Base-by-base conservation (phyloP, 441 rosid genomes). In the Arabidopsis lyrata region DNA sequence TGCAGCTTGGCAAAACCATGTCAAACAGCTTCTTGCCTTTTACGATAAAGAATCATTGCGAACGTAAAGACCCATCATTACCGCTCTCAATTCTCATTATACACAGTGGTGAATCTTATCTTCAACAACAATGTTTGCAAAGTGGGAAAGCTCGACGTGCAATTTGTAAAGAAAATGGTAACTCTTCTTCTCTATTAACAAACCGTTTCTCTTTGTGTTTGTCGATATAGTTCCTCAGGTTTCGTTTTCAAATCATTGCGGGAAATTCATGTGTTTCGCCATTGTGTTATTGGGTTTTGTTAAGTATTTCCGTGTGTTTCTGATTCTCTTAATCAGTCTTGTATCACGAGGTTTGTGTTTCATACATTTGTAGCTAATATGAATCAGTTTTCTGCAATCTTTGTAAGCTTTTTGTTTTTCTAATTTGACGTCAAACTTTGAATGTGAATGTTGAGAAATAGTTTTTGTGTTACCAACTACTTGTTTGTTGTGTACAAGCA, bases 1-100 rank as follows among this genome's bases (percentile, higher is more conserved):
- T 59, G 90, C 86, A 66, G 86, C 92, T 54, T 90, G 98, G 98
- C 92, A 84, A 72, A 87, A 90, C 80, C 98, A 91, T 55, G 95
- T 94, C 67, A 94, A 94, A 81, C 93, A 91, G 75, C 92, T 90
- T 72, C 92, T 94, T 41, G 87, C 96, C 63, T 91, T 84, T 77
- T 91, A 87, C 44, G 96, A 93, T 39, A 86, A 91, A 78, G 93
- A 85, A 78, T 86, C 86, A 34, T 27, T 83, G 74, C 83, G 82
- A 84, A 63, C 36, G 13, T 62, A 54, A 63, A 18, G 48, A 31
- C 24, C 53, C n/a, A 5, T 66, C 3, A 22, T 5, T 0, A 5
- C n/a, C 6, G 5, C 49, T 15, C 52, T 67, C 24, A n/a, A 1
- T 36, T 20, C 57, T 34, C 39, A 34, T 36, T 41, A 60, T 39